Evolutionary conservation across 2,329 filamentous ascomycete species (phyloP), one percentile per base, ranked within the genome.

Genomic region (Metarhizium brunneum): DNA sequence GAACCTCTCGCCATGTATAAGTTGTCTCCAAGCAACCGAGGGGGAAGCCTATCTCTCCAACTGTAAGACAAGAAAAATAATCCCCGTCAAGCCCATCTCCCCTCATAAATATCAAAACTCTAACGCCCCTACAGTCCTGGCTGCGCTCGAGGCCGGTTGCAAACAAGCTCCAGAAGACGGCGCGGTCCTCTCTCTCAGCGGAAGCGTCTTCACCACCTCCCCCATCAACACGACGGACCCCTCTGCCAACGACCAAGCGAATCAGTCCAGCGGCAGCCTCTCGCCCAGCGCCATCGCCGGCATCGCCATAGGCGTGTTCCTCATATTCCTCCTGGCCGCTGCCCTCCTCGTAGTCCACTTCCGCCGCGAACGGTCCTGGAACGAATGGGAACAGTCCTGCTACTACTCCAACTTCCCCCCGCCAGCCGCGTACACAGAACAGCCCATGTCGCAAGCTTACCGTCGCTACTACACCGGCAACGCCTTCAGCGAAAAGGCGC

Each of bases 231-330:
- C 76, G n/a, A 74, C 71, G 2, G 66, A 70, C 0, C 60, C 68
- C 0, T 20, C 42, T 14, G 57, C 54, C 3, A 57, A 62, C 4
- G 59, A 63, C 3, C 71, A 68, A 2, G 60, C 65, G 3, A 50
- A 66, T 0, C 57, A 61, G 0, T 60, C 65, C 1, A 58, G 63
- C 3, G 65, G 61, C 4, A 62, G 62, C 10, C 72, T 82, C 63
- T 72, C 75, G 0, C 72, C 73, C 0, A 75, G 76, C 2, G 75
- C 76, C n/a, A 78, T 82, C 16, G 76, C 77, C 0, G 80, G 80
- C 18, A 82, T 84, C 49, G 72, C 71, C 0, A 64, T 81, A 0
- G 79, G 76, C 13, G 73, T 71, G 6, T 69, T 69, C 0, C 66
- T 78, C 0, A 62, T 75, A 2, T 63, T 82, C 3, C 38, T 77